Conservation (phyloP, 2,329 filamentous ascomycete genomes). For the Neophaeococcomyces aloes region DNA sequence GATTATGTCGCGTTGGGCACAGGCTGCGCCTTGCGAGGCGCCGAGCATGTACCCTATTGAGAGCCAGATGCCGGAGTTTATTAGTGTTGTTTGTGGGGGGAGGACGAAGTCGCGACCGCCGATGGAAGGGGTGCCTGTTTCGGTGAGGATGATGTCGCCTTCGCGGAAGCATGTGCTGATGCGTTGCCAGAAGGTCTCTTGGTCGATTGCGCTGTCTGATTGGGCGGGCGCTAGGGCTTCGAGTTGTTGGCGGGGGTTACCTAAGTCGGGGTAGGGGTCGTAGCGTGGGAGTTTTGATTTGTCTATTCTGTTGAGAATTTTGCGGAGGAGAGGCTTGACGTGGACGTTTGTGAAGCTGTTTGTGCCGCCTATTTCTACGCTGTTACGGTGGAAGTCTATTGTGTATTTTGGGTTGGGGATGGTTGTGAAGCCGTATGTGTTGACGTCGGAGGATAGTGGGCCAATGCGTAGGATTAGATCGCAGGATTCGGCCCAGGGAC, state of each 20-base stretch:
- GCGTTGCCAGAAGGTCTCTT: conserved; percentile 49
- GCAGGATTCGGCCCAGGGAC: conserved; percentile 31
- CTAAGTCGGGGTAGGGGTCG: conserved; percentile 24
- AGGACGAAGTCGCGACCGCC: conserved; percentile 44
- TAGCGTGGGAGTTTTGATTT: conserved; percentile 28
- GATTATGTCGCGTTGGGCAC: conserved; percentile 43
- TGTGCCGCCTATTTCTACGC: conserved; percentile 61
- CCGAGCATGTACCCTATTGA: conserved; percentile 53
- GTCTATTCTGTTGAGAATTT: conserved; percentile 50
- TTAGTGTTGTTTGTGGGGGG: conserved; percentile 38
- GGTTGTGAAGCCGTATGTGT: conserved; percentile 27
- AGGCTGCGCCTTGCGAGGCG: conserved; percentile 44
- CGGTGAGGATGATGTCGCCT: conserved; percentile 47
- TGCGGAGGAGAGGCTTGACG: conserved; percentile 67
- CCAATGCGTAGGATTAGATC: conserved; percentile 41
- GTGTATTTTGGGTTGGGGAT: conserved; percentile 33
- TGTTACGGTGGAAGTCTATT: conserved; percentile 69
- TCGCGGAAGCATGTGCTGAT: conserved; percentile 45
- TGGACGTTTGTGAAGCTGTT: conserved; percentile 56
- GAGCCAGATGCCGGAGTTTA: conserved; percentile 47
- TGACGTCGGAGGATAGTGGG: conserved; percentile 39
- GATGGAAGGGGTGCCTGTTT: conserved; percentile 50
- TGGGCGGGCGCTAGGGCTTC: conserved; percentile 35
- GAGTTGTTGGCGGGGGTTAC: conserved; percentile 42
- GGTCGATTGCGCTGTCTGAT: conserved; percentile 43